Evolutionary conservation across 352 stramenopile species (phyloP).

Genomic region (Aphanomyces cochlioides): DNA sequence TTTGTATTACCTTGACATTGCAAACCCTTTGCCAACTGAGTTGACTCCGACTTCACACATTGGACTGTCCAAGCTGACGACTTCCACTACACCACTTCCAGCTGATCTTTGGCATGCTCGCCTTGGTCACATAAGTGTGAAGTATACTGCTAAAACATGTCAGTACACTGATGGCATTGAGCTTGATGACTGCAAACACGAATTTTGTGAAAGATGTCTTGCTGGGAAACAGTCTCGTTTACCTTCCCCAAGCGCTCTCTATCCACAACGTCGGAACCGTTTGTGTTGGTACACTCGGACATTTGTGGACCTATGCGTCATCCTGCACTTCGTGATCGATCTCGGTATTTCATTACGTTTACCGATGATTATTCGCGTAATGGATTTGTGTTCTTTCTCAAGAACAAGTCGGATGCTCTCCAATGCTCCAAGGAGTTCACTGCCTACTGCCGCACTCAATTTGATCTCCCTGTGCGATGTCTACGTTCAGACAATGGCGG

Average conservation of each 20-base stretch:
- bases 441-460: slow-evolving; percentile 3
- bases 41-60: neutral
- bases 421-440: neutral
- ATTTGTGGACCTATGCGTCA: neutral
- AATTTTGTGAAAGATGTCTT: neutral
- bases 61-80: neutral
- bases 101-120: neutral
- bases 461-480: neutral
- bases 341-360: neutral
- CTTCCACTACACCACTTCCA: neutral
- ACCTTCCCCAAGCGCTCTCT: neutral
- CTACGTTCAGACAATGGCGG: neutral
- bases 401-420: slow-evolving; percentile 4
- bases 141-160: neutral
- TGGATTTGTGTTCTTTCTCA: neutral
- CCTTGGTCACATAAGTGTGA: neutral
- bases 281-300: neutral
- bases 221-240: slow-evolving; percentile 3
- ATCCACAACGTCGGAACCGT: neutral
- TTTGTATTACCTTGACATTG: neutral
- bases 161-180: slow-evolving; percentile 8
- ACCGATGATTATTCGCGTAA: neutral
- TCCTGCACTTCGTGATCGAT: too few species aligned
- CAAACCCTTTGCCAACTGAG: neutral
- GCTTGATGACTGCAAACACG: neutral